Percentiles rank a stretch among this genome's conserved stretches.
phyloP scores from a whole-genome alignment of 1,284 basidiomycete genomes.

The Sporisorium sorghi region DNA sequence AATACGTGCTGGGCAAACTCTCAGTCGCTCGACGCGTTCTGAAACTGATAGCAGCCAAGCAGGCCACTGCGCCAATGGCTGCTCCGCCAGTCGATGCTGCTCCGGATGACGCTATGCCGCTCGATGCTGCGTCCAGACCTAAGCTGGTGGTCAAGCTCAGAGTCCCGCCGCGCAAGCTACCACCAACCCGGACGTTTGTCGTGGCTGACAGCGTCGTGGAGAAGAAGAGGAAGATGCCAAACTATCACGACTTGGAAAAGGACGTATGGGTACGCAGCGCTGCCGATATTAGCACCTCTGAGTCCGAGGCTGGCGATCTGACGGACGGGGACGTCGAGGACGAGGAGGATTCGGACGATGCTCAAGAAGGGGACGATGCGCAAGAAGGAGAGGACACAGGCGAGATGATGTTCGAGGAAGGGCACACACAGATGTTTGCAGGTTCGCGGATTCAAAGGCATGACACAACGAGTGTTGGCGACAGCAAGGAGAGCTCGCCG shows the following conservation, averaged over 20 bases:
- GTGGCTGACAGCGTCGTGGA: background rate
- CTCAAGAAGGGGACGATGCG: background rate
- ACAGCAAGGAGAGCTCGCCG: slow-evolving; percentile 23
- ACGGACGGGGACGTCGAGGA: background rate
- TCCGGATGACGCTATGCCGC: too few relatives aligned
- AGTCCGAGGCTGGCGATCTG: slow-evolving; percentile 23
- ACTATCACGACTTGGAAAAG: slow-evolving; percentile 30
- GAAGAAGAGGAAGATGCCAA: slow-evolving; percentile 10
- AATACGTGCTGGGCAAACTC: slow-evolving; percentile 24
- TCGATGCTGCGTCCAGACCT: background rate
- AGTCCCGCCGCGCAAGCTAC: background rate
- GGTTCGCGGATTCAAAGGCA: slow-evolving; percentile 7
- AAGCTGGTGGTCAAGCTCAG: slow-evolving; percentile 24
- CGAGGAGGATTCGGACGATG: background rate
- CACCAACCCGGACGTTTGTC: background rate
- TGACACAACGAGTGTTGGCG: background rate
- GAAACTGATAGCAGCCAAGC: slow-evolving; percentile 15
- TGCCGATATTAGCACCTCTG: slow-evolving; percentile 28
- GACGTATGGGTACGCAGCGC: slow-evolving; percentile 46
- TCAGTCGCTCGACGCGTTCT: slow-evolving; percentile 23
- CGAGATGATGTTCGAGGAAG: slow-evolving; percentile 24
- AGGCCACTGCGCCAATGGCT: slow-evolving; percentile 1
- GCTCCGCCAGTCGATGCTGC: background rate
- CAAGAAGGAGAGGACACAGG: slow-evolving; percentile 5
- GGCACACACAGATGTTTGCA: slow-evolving; percentile 24